Evolutionary conservation across 805 yeast species (phyloP).

Genomic region (Saccharomycopsis sp.): DNA sequence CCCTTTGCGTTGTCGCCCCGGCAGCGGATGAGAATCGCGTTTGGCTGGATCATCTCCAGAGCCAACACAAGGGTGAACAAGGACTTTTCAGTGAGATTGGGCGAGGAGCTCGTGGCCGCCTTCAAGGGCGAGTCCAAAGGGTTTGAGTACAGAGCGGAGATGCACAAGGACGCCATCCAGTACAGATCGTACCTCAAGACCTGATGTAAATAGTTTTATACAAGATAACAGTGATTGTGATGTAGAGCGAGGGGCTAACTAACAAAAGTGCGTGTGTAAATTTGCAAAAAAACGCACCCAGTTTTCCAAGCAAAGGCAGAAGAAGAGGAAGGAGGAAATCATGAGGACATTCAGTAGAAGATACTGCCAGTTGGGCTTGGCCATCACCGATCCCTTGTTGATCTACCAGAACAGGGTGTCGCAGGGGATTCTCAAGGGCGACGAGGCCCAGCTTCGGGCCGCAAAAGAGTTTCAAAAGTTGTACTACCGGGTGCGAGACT

Average conservation of each 20-base stretch:
- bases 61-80: constrained; percentile 68
- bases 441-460: constrained; percentile 51
- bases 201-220: no score
- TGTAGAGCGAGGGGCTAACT: no score
- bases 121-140: constrained; percentile 72
- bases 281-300: no score
- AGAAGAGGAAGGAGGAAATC: no score
- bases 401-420: constrained; percentile 46
- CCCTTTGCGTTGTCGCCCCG: constrained; percentile 78
- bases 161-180: constrained; percentile 81
- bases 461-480: constrained; percentile 55
- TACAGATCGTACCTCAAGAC: constrained; percentile 69
- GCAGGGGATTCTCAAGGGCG: constrained; percentile 43
- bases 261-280: no score
- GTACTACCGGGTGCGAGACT: constrained; percentile 49
- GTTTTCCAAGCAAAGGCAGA: no score
- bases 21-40: constrained; percentile 80
- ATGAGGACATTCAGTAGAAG: no score
- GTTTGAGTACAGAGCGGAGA: constrained; percentile 70
- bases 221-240: no score
- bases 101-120: constrained; percentile 80
- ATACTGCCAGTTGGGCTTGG: constrained; percentile 19
- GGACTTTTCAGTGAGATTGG: constrained; percentile 79
- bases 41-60: constrained; percentile 85
- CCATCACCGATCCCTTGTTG: constrained; percentile 55